Base-by-base conservation (phyloP, 331 rosid species). In the Acacia pycnantha region DNA sequence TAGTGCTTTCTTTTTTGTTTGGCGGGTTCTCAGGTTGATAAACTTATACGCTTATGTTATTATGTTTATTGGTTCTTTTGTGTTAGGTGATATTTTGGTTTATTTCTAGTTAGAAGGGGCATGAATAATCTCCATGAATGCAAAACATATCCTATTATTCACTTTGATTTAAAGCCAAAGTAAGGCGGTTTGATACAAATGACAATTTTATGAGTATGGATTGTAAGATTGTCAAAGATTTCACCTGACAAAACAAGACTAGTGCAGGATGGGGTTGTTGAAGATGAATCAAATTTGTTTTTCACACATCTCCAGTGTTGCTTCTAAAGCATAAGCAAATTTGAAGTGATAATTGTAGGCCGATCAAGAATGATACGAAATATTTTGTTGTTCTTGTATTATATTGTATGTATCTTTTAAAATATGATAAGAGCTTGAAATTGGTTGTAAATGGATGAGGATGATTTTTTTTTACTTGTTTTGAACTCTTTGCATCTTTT, bases 51-150 rank as follows among this genome's bases (percentile, higher is more conserved):
- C 53, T 73, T 51, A 37, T 76, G 58, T 82, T 70, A 79, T 74
- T 76, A 46, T 50, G 19, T 33, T 50, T 67, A 26, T 47, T 59
- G 72, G 74, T 70, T 81, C 77, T 78, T 58, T 70, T 13, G 65
- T 79, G 48, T 82, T 13, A 13, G 14, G 5, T 47, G 51, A 56
- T 56, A 56, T 76, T 78, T 79, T 70, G 67, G 67, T 86, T 18
- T 48, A 48, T 83, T 73, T 83, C 70, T 75, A 88, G 56, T 85
- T 84, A 54, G 76, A 95, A 96, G 99, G 98, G 99, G 98, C 87
- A 86, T 92, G 97, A 96, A 96, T 88, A 94, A 94, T 89, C 98
- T 96, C 81, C 99, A 96, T 67, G 98, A 96, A 87, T 96, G 99
- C 87, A 96, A 96, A 85, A 98, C 98, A 56, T 97, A 94, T 77